Evolutionary conservation across 2,329 filamentous ascomycete genomes (phyloP).

Genomic region (Fusarium sp.): DNA sequence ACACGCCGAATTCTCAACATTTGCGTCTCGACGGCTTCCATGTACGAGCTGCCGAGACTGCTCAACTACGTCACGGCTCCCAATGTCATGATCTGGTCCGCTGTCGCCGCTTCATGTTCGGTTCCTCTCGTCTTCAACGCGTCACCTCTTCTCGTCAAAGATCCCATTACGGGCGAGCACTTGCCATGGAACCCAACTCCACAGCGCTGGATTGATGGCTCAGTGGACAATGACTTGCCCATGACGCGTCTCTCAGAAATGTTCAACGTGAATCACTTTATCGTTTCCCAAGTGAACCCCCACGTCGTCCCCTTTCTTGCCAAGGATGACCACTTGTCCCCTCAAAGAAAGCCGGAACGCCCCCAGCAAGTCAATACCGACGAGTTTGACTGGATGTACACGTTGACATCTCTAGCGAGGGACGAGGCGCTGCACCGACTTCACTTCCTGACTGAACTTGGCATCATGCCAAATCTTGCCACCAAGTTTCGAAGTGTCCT

Average conservation of each 20-base stretch:
- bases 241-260: constrained; percentile 91
- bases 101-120: constrained; percentile 94
- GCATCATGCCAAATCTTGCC: constrained; percentile 81
- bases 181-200: constrained; percentile 88
- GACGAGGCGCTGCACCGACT: constrained; percentile 85
- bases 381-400: constrained; percentile 71
- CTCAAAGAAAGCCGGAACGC: constrained; percentile 46
- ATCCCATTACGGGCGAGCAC: constrained; percentile 81
- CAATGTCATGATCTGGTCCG: constrained; percentile 96
- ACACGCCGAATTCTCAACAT: constrained; percentile 94
- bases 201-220: constrained; percentile 92
- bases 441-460: constrained; percentile 82
- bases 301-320: constrained; percentile 89
- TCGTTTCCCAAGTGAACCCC: constrained; percentile 96
- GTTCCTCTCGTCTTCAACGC: constrained; percentile 88
- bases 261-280: constrained; percentile 99
- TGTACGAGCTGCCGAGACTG: constrained; percentile 87
- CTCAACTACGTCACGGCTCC: constrained; percentile 95
- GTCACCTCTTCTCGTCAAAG: constrained; percentile 83
- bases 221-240: constrained; percentile 92
- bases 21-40: constrained; percentile 86
- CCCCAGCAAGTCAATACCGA: constrained; percentile 46
- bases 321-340: constrained; percentile 73
- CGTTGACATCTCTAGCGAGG: constrained; percentile 78
- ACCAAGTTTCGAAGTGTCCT: constrained; percentile 85